Percentiles rank a stretch among this genome's conserved stretches.
Evolutionary conservation across 2,329 filamentous ascomycete genomes (phyloP).

Genomic region (Aspergillus cejpii): DNA sequence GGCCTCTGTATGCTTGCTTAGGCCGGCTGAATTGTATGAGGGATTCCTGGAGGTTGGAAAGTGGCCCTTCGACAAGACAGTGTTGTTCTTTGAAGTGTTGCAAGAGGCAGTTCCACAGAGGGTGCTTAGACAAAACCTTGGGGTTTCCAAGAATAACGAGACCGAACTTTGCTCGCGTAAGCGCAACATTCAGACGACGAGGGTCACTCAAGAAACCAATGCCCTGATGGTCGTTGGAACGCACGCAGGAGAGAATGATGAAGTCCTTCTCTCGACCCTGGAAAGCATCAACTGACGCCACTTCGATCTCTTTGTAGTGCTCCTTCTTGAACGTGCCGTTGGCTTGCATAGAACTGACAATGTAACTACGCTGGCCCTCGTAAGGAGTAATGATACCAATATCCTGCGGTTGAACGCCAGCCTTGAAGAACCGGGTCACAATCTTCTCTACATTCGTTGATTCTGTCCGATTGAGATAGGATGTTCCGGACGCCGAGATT

Average conservation of each 20-base stretch:
- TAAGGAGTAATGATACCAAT: conserved; percentile 99
- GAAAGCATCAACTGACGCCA: conserved; percentile 96
- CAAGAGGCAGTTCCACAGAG: conserved; percentile 91
- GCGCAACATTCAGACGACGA: conserved; percentile 89
- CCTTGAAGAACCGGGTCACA: conserved; percentile 97
- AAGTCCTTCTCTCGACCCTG: conserved; percentile 99
- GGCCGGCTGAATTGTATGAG: conserved; percentile 91
- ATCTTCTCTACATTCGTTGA: conserved; percentile 98
- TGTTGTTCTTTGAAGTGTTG: conserved; percentile 96
- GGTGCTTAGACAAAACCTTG: conserved; percentile 95
- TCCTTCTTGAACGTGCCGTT: conserved; percentile 98
- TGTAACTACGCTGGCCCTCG: conserved; percentile 95
- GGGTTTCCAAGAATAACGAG: conserved; percentile 95
- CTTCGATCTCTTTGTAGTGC: conserved; percentile 96
- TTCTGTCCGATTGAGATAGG: conserved; percentile 95
- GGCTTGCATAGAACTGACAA: conserved; percentile 99
- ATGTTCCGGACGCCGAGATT: conserved; percentile 94
- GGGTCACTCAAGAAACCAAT: conserved; percentile 98
- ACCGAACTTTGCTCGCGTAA: conserved; percentile 95
- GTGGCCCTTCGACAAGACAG: conserved; percentile 88
- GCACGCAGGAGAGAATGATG: conserved; percentile 94
- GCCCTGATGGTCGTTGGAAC: conserved; percentile 97
- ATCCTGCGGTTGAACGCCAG: conserved; percentile 83
- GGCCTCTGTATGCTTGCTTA: conserved; percentile 83
- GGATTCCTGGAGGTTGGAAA: conserved; percentile 93